Base-by-base conservation (phyloP, 371 early-diverging fungal species). In the Mucor plumbeus region DNA sequence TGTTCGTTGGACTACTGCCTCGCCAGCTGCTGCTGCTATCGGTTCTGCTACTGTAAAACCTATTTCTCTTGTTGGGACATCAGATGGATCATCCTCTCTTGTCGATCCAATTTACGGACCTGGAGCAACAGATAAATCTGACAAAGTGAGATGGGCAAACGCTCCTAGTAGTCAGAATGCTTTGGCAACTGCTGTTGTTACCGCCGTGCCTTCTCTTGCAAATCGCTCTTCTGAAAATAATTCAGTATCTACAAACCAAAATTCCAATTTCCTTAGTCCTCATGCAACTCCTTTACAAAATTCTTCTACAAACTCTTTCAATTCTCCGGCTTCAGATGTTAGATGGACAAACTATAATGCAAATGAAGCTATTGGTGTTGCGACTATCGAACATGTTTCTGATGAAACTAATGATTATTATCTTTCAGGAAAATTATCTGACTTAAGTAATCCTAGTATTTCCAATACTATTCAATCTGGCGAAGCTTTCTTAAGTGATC, bases 361-460 rank as follows among this genome's bases (percentile, higher is more conserved):
- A 0, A 76, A 79, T n/a, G 74, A 72, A 13, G 79, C 87, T 36
- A 74, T 84, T 4, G 87, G 79, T 19, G 74, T 75, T 2, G 77
- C 76, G 7, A 73, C 76, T 1, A 61, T 80, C 7, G 76, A 76
- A 48, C 70, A 74, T 26, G 69, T 59, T 5, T 63, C 54, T 38
- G 36, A 1, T 38, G 33, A 47, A 3, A 39, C 38, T 14, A 4
- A 9, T 26, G n/a, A 40, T 3, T 5, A 47, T 33, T 35, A 56
- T 35, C 36, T 15, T 9, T 17, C 36, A 15, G 53, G 1, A 31
- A 53, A 53, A 21, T 31, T 55, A 33, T 17, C 64, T 41, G n/a
- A 34, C 5, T 35, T 44, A 17, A 21, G 44, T 5, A 41, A 64
- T 38, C 40, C 21, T 3, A 63, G 54, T 31, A 21, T 47, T 9